A percentile compares a stretch with the other conserved stretches of the same genome.
phyloP scores from a whole-genome alignment of 2,329 filamentous ascomycete species.

The Talaromyces sp. region DNA sequence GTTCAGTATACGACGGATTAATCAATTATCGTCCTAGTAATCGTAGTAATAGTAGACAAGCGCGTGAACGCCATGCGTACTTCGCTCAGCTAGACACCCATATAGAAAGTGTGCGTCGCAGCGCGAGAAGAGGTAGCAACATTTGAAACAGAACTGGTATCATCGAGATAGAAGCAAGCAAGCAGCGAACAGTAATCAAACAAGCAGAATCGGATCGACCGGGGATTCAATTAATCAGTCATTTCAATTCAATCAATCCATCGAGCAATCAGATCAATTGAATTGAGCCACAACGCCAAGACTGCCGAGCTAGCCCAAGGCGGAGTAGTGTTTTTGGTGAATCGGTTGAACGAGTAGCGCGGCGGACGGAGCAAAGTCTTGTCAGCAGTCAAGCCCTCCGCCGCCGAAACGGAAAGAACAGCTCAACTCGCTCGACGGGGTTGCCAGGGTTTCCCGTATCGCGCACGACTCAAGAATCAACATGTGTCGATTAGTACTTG shows the following conservation, averaged over 20 bases:
- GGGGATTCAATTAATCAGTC: not conserved
- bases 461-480: conserved; percentile 1
- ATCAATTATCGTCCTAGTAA: conserved; percentile 9
- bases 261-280: not conserved
- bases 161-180: conserved; percentile 24
- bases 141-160: conserved; percentile 39
- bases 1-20: not conserved
- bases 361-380: not conserved
- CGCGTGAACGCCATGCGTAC: conserved; percentile 3
- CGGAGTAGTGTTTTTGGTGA: conserved; percentile 1
- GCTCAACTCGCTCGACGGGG: not conserved
- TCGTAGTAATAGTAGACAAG: conserved; percentile 3
- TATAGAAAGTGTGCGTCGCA: not conserved
- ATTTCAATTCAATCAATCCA: not conserved
- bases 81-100: conserved; percentile 7
- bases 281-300: conserved; percentile 7
- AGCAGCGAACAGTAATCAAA: not conserved
- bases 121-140: conserved; percentile 22
- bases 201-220: not conserved
- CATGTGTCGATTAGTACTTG: conserved; percentile 63
- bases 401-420: not conserved
- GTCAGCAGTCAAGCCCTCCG: not conserved
- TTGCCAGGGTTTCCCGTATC: conserved; percentile 3
- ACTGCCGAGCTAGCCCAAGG: not conserved
- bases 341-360: not conserved